phyloP scores from a whole-genome alignment of 768 basidiomycete species.

The Russula abietina region DNA sequence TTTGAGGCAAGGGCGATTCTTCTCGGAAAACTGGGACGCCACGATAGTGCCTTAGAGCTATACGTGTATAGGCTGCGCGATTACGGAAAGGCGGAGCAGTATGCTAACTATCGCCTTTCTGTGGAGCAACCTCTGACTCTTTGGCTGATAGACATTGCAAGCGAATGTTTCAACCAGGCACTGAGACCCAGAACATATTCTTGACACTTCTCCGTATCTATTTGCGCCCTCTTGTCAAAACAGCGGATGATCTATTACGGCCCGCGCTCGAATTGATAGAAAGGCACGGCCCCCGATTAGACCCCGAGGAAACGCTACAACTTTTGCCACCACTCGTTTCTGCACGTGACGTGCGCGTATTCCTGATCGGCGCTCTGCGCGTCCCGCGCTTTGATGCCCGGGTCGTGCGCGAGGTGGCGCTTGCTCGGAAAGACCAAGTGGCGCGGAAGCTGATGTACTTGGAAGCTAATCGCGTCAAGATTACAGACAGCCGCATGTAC shows the following conservation, averaged over 20 bases:
- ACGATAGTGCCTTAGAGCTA: conserved; percentile 90
- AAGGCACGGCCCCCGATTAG: conserved; percentile 75
- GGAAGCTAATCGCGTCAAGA: conserved; percentile 77
- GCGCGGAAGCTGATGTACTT: conserved; percentile 66
- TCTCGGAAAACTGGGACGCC: conserved; percentile 81
- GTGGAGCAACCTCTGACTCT: neutral
- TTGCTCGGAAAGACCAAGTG: conserved; percentile 73
- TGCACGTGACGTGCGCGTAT: conserved; percentile 69
- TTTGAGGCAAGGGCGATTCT: conserved; percentile 90
- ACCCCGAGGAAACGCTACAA: conserved; percentile 74
- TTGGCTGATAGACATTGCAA: conserved; percentile 75
- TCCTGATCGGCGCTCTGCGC: conserved; percentile 66
- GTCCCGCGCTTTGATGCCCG: conserved; percentile 61
- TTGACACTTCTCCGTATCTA: conserved; percentile 82
- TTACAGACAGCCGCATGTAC: conserved; percentile 90
- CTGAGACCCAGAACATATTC: conserved; percentile 62
- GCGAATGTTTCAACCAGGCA: conserved; percentile 57
- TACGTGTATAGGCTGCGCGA: conserved; percentile 87
- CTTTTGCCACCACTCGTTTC: conserved; percentile 88
- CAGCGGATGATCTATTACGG: conserved; percentile 51
- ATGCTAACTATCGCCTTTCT: conserved; percentile 27
- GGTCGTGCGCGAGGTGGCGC: conserved; percentile 63
- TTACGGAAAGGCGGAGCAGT: conserved; percentile 87
- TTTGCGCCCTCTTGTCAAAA: conserved; percentile 59
- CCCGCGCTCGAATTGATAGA: conserved; percentile 88